phyloP scores from a whole-genome alignment of 2,329 filamentous ascomycete species.

The Zasmidium citrigriseum region DNA sequence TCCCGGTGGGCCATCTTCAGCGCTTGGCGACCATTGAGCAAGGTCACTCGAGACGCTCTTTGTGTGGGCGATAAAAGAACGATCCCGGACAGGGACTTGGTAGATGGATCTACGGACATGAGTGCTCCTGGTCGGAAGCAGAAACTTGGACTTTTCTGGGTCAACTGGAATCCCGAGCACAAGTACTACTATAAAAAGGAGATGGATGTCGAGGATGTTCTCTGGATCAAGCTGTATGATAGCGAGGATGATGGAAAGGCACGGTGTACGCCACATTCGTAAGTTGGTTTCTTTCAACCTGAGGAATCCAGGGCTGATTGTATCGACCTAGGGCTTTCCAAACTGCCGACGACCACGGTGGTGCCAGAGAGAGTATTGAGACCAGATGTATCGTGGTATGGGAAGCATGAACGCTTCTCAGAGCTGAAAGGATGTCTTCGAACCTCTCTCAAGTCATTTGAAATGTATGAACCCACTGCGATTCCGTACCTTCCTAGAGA shows the following conservation, averaged over 20 bases:
- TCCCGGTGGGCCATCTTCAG: not conserved
- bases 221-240: not conserved
- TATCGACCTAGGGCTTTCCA: not conserved
- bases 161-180: not conserved
- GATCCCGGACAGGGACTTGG: not conserved
- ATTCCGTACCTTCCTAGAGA: too few relatives aligned
- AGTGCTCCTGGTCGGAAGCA: not conserved
- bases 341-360: not conserved
- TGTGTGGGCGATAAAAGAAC: not conserved
- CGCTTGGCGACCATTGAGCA: not conserved
- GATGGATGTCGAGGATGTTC: not conserved
- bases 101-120: not conserved
- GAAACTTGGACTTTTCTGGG: not conserved
- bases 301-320: too few relatives aligned
- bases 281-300: not conserved
- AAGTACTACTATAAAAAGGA: not conserved
- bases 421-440: too few relatives aligned
- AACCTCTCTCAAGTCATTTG: too few relatives aligned
- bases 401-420: not conserved
- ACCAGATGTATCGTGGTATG: not conserved
- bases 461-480: too few relatives aligned
- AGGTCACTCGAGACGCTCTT: not conserved
- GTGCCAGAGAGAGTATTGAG: not conserved
- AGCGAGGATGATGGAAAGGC: not conserved
- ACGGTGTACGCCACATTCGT: not conserved